phyloP scores from a whole-genome alignment of 352 stramenopile genomes.

The Phytophthora sansomeana region DNA sequence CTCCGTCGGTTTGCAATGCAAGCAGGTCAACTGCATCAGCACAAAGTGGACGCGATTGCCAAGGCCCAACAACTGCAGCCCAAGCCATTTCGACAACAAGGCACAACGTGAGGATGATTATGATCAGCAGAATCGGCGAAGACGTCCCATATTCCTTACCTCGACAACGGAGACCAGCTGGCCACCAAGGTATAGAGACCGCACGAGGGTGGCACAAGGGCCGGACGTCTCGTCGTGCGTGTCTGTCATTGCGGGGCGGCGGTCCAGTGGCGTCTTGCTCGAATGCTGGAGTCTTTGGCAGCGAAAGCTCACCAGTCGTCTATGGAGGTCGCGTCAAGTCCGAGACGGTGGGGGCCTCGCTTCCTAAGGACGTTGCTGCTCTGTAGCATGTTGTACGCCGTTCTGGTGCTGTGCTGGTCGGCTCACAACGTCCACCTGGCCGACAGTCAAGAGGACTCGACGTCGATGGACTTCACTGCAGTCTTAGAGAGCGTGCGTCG shows the following conservation, averaged over 20 bases:
- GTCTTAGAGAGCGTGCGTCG: slow-evolving; percentile 21
- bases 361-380: slow-evolving; percentile 25
- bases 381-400: slow-evolving; percentile 19
- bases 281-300: slow-evolving; percentile 15
- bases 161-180: too few relatives aligned
- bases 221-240: slow-evolving; percentile 1
- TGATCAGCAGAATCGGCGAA: neutral
- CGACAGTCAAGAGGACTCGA: slow-evolving; percentile 11
- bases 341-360: slow-evolving; percentile 11
- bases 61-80: slow-evolving; percentile 6
- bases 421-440: slow-evolving; percentile 24
- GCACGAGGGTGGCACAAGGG: neutral
- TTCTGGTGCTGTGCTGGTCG: slow-evolving; percentile 18
- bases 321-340: neutral
- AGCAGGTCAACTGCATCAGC: slow-evolving; percentile 22
- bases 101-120: slow-evolving; percentile 16
- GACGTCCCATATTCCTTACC: slow-evolving; percentile 12
- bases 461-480: slow-evolving; percentile 2
- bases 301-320: slow-evolving; percentile 7
- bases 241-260: neutral
- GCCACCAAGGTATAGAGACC: slow-evolving; percentile 19
- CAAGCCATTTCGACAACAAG: slow-evolving; percentile 11
- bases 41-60: slow-evolving; percentile 18
- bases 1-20: slow-evolving; percentile 40
- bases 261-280: slow-evolving; percentile 2